These are phyloP conservation scores for Leucocoprinus sp. DNA, from an alignment of 768 basidiomycete species.

Conservation along the genomic window DNA sequence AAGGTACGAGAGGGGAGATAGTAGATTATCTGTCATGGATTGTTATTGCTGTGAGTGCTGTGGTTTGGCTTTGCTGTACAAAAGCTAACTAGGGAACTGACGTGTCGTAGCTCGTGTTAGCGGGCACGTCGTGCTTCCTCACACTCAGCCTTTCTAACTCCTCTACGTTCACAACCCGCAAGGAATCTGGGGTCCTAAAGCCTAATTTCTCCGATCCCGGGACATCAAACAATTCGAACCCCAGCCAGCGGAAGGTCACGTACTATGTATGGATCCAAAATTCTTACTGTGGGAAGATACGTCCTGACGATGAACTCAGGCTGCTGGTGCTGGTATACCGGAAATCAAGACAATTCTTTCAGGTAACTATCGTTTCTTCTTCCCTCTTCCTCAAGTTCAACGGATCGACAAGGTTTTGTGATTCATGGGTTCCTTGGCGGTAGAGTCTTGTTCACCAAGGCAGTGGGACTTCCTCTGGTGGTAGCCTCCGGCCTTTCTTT, in stretches of 20 bases:
- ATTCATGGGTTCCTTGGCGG: slow-evolving; percentile 96
- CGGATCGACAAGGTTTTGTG: slow-evolving; percentile 62
- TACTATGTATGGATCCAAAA: slow-evolving; percentile 58
- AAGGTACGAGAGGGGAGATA: slow-evolving; percentile 28
- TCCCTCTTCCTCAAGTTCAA: neutral
- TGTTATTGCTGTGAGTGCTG: slow-evolving; percentile 61
- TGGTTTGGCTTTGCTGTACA: neutral
- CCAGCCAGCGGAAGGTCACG: slow-evolving; percentile 52
- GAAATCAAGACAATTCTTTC: slow-evolving; percentile 94
- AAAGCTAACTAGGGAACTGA: neutral
- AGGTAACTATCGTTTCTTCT: slow-evolving; percentile 32
- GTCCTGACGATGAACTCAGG: slow-evolving; percentile 32
- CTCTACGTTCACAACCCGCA: slow-evolving; percentile 78
- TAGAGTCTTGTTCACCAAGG: slow-evolving; percentile 83
- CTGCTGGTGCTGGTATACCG: slow-evolving; percentile 93
- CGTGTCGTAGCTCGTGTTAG: slow-evolving; percentile 53
- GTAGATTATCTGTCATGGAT: slow-evolving; percentile 67
- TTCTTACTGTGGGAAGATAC: neutral
- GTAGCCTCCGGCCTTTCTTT: slow-evolving; percentile 90
- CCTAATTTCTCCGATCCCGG: slow-evolving; percentile 31
- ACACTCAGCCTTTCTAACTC: slow-evolving; percentile 87
- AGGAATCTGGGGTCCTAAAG: slow-evolving; percentile 64
- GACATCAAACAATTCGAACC: slow-evolving; percentile 16
- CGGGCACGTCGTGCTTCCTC: slow-evolving; percentile 64
- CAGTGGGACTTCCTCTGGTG: slow-evolving; percentile 79